Percentiles rank a stretch among this genome's conserved stretches.
phyloP scores from a whole-genome alignment of 305 asterid genomes.

The Rubia tinctorum region DNA sequence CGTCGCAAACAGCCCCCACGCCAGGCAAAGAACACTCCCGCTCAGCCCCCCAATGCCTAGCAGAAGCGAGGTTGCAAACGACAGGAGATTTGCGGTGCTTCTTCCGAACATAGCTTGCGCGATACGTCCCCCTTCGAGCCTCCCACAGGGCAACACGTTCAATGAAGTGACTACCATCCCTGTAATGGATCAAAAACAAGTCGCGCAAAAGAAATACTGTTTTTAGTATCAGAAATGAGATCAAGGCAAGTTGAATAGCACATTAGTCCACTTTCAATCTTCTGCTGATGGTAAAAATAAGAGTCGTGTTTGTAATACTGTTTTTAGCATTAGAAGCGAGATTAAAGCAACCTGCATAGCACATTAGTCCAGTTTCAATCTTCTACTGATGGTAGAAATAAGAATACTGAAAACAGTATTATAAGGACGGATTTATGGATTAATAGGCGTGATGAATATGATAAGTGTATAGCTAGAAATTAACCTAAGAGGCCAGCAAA shows the following conservation, averaged over 20 bases:
- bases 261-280: not conserved
- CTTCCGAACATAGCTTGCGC: constrained; percentile 88
- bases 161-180: constrained; percentile 95
- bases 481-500: constrained; percentile 63
- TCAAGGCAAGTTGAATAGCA: not conserved
- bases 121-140: constrained; percentile 88
- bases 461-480: constrained; percentile 10
- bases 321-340: not conserved
- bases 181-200: constrained; percentile 18
- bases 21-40: constrained; percentile 75
- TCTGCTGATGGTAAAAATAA: no score
- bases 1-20: constrained; percentile 87
- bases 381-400: no score
- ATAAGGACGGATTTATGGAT: not conserved
- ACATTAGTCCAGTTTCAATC: not conserved
- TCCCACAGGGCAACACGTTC: constrained; percentile 81
- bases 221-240: no score
- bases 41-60: constrained; percentile 79
- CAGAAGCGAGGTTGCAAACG: constrained; percentile 61
- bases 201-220: no score
- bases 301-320: no score
- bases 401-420: not conserved
- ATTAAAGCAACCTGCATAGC: not conserved
- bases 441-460: not conserved
- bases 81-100: constrained; percentile 49